Base-by-base conservation (phyloP, 108 stramenopile genomes). In the Cyclotella sp. region DNA sequence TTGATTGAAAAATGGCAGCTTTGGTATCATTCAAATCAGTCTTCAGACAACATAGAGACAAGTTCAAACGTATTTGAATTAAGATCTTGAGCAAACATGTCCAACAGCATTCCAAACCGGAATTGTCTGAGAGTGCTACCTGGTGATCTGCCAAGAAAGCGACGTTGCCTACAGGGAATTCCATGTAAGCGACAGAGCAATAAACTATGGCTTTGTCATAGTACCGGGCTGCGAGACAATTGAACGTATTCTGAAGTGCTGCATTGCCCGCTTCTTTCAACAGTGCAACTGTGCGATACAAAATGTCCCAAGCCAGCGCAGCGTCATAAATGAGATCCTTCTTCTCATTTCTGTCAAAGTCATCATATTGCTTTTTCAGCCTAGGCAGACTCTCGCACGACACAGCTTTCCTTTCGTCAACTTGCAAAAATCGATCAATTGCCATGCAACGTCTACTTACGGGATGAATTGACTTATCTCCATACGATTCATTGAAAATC, bases 151-250 rank as follows among this genome's bases (percentile, higher is more conserved):
- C 40, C 63, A 88, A 47, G 64, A 82, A 85, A 39, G 49, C 57
- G 65, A 68, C 8, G 19, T 83, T 82, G 0, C 62, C 71, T 6
- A 55, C 43, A 30, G 81, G 82, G 68, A 76, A 87, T 12, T 75
- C 70, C 66, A 91, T 84, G 45, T 77, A 90, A 0, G 80, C 87
- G 12, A 90, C 44, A 9, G 90, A 77, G 47, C 90, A 90, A 77
- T 92, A 94, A 51, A 73, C 79, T 55, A 94, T 83, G 0, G 91
- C 91, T 60, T 88, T 89, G 82, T 92, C 91, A 67, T 92, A 94
- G 16, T 87, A 84, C 12, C 77, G 64, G 12, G 91, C 90, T 21
- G 91, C 93, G 18, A 85, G 30, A 29, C 68, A 75, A 24, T 81
- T 53, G 7, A 78, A 41, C 19, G 86, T 87, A 30, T 61, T 69